A percentile compares a stretch with the other conserved stretches of the same genome.
phyloP scores from a whole-genome alignment of 2,329 filamentous ascomycete species.

The Lachnellula hyalina region DNA sequence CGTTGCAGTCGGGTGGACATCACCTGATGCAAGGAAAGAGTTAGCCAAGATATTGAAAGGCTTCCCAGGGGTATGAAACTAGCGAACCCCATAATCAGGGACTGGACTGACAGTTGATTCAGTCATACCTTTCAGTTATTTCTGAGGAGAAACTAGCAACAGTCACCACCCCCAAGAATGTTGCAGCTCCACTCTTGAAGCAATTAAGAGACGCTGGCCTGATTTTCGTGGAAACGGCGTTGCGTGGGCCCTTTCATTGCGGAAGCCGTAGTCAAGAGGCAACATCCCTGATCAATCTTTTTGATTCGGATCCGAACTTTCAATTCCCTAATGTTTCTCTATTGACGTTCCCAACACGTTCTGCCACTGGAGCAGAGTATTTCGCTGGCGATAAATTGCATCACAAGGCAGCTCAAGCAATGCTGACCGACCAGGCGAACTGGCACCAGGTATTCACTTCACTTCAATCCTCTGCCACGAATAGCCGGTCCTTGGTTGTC shows the following conservation, averaged over 20 bases:
- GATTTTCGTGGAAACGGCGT: conserved; percentile 27
- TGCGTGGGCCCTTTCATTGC: conserved; percentile 33
- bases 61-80: background rate
- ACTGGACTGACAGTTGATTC: too few relatives aligned
- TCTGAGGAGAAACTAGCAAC: conserved; percentile 32
- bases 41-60: background rate
- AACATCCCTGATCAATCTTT: conserved; percentile 25
- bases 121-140: conserved; percentile 3
- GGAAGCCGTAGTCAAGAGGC: conserved; percentile 12
- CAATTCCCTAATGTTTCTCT: conserved; percentile 32
- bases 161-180: conserved; percentile 24
- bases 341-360: conserved; percentile 26
- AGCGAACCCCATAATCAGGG: too few relatives aligned
- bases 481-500: conserved; percentile 20
- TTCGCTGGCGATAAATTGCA: conserved; percentile 26
- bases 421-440: conserved; percentile 31
- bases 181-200: background rate
- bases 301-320: conserved; percentile 25
- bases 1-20: background rate
- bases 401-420: conserved; percentile 29
- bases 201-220: conserved; percentile 24
- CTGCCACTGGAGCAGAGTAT: conserved; percentile 16
- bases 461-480: conserved; percentile 3
- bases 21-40: conserved; percentile 9
- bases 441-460: conserved; percentile 33